Conservation (phyloP, 1,284 basidiomycete genomes). For the Peniophora sp. region DNA sequence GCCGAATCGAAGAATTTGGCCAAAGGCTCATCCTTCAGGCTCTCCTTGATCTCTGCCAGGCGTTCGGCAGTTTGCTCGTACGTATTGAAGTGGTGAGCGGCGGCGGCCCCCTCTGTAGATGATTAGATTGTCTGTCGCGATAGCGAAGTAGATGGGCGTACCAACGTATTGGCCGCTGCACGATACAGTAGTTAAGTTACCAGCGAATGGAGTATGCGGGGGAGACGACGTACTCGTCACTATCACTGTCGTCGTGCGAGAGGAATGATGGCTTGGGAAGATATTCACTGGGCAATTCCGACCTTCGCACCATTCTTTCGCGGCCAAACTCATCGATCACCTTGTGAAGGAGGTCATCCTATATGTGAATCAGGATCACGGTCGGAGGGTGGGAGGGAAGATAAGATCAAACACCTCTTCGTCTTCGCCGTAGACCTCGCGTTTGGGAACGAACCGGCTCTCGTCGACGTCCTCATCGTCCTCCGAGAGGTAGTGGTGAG, state of each 20-base stretch:
- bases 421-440: constrained; percentile 19
- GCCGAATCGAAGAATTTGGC: constrained; percentile 78
- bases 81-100: constrained; percentile 74
- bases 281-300: constrained; percentile 69
- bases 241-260: constrained; percentile 24
- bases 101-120: constrained; percentile 60
- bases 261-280: constrained; percentile 19
- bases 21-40: constrained; percentile 67
- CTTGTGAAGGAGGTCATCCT: constrained; percentile 75
- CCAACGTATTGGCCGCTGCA: constrained; percentile 28
- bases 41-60: constrained; percentile 67
- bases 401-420: too few relatives aligned
- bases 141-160: constrained; percentile 22
- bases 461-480: constrained; percentile 66
- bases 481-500: constrained; percentile 44
- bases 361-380: not conserved
- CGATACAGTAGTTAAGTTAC: not conserved
- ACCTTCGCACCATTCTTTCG: constrained; percentile 55
- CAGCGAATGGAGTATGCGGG: not conserved
- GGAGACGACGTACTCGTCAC: constrained; percentile 43
- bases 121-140: constrained; percentile 4
- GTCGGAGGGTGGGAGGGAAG: not conserved
- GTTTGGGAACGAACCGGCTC: constrained; percentile 49
- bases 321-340: constrained; percentile 86
- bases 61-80: constrained; percentile 81